These are phyloP conservation scores for Pseudoneurospora amorphoporcata DNA, from an alignment of 495 filamentous ascomycete species.

Conservation along the genomic window DNA sequence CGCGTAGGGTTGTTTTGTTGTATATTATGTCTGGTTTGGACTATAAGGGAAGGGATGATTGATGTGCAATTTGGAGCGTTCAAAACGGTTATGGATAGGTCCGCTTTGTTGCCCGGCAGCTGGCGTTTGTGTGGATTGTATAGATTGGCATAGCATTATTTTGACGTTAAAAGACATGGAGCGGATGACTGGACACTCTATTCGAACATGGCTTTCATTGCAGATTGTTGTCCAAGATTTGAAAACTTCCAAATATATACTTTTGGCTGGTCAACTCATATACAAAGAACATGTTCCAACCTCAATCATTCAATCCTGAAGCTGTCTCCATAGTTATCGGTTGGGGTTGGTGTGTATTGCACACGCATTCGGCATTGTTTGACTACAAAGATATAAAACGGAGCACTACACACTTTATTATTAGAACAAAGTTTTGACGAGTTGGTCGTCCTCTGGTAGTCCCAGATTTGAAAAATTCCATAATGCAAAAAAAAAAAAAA, in stretches of 20 bases:
- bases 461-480: background rate
- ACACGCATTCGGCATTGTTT: no score
- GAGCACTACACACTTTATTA: no score
- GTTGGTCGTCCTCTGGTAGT: background rate
- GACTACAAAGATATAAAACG: no score
- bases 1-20: background rate
- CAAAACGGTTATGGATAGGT: background rate
- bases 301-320: no score
- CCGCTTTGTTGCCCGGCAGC: background rate
- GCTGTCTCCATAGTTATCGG: no score
- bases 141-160: background rate
- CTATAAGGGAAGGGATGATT: background rate
- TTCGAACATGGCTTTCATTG: background rate
- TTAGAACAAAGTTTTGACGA: background rate
- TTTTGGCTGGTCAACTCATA: no score
- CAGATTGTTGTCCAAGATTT: no score
- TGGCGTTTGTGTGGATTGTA: background rate
- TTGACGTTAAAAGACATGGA: background rate
- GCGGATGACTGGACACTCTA: background rate
- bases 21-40: background rate
- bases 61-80: background rate
- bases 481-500: no score
- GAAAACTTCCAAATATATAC: no score
- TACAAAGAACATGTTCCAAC: no score
- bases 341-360: no score